Percentiles rank a stretch among this genome's conserved stretches.
These are phyloP conservation scores for Ampelomyces quisqualis DNA, from an alignment of 2,329 filamentous ascomycete species.

Conservation along the genomic window DNA sequence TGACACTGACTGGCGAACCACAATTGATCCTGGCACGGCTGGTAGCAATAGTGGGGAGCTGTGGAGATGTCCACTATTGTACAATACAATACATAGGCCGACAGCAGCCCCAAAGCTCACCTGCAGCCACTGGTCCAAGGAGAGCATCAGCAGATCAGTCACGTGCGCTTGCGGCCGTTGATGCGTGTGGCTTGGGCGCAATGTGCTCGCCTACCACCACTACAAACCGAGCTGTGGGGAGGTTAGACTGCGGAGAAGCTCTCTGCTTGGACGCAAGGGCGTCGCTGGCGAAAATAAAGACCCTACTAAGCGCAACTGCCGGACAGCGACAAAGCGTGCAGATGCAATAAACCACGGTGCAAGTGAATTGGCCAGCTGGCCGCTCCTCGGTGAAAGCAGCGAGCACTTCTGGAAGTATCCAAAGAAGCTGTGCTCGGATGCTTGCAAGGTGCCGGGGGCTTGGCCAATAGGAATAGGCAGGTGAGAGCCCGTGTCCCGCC, in stretches of 20 bases:
- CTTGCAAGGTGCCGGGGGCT: not conserved
- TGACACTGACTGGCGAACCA: not conserved
- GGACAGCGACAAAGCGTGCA: constrained; percentile 1
- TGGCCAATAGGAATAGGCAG: constrained; percentile 2
- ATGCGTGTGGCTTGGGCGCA: no score
- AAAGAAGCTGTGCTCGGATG: constrained; percentile 16
- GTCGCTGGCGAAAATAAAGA: not conserved
- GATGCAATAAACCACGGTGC: not conserved
- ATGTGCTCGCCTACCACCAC: no score
- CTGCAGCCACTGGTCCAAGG: no score
- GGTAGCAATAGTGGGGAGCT: not conserved
- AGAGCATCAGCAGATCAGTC: no score
- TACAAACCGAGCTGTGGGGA: not conserved
- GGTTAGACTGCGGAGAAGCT: constrained; percentile 2
- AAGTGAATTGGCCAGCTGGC: constrained; percentile 26
- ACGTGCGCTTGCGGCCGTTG: no score
- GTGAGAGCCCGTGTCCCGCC: constrained; percentile 14
- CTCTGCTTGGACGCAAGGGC: constrained; percentile 1
- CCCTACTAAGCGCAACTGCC: constrained; percentile 1
- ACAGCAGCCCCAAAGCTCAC: no score
- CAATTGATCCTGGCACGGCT: not conserved
- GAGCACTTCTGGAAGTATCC: constrained; percentile 23
- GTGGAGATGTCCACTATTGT: not conserved
- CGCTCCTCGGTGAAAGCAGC: constrained; percentile 10
- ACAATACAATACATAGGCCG: not conserved